Base-by-base conservation (phyloP, 1,284 basidiomycete genomes). In the Cutaneotrichosporon cavernicola region DNA sequence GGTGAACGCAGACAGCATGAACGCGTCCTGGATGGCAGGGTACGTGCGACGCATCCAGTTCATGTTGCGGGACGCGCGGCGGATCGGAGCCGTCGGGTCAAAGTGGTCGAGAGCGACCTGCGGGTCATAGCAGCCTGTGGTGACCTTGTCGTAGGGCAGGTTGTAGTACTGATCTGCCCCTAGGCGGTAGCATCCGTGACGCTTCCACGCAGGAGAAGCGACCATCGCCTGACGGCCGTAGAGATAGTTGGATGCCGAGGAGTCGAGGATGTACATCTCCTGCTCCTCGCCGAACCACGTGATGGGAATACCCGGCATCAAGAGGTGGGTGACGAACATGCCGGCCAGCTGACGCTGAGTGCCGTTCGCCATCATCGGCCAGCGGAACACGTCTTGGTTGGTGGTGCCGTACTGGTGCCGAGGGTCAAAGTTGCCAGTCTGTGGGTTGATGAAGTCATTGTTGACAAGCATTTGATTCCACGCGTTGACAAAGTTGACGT, bases 51-150 rank as follows among this genome's bases (percentile, higher is more conserved):
- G 89, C 32, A 94, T 83, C 71, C 86, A 84, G 66, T 88, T 80
- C 80, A 91, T 88, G 63, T 90, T 90, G 36, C 85, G 78, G 70
- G 91, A 87, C 64, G 91, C 77, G 60, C 91, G 88, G 47, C 89
- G 86, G 46, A 85, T 84, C 70, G 89, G 87, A 4, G 87, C 82
- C 0, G 92, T 94, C n/a, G 92, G 91, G 79, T 96, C 92, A 76
- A 95, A 94, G 78, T 95, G 92, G 75, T 96, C 92, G 30, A 93
- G 85, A 4, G 89, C 86, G 76, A 94, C 93, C 90, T 89, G 91
- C 70, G 89, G 87, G 75, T 95, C 91, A 63, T 88, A 73, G 75
- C 92, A 96, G 59, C 91, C 92, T 30, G 90, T 82, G 40, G 91
- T 77, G 7, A 89, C 82, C 71, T 87, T 88, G 65, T 90, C 88